Conservation (phyloP, 148 eudicot genomes). For the Heliamphora exappendiculata region DNA sequence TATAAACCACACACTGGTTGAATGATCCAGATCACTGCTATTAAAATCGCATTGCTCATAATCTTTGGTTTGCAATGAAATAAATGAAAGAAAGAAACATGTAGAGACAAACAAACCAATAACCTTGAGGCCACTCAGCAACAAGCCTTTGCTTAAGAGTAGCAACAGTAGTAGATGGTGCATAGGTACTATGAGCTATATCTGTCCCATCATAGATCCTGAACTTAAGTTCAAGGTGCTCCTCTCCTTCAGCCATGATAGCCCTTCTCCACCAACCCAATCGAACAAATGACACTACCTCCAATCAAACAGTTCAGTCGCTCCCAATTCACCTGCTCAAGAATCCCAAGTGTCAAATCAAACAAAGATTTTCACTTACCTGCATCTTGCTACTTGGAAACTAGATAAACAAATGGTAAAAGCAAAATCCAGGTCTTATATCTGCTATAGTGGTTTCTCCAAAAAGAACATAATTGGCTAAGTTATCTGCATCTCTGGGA, state of each 20-base stretch:
- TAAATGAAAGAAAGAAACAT: neutral
- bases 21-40: neutral
- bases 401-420: neutral
- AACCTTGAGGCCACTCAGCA: constrained; percentile 57
- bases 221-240: constrained; percentile 39
- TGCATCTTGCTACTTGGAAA: neutral
- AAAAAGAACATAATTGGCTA: neutral
- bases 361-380: neutral
- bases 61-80: neutral
- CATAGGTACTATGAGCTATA: constrained; percentile 41
- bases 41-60: neutral
- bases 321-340: constrained; percentile 31
- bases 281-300: constrained; percentile 3
- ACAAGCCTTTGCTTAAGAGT: constrained; percentile 54
- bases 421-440: neutral
- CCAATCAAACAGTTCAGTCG: constrained; percentile 10
- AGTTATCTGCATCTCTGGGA: neutral
- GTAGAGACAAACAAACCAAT: neutral
- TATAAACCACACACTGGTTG: neutral
- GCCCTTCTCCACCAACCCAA: neutral
- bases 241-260: constrained; percentile 43
- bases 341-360: neutral
- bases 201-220: constrained; percentile 51
- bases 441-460: neutral
- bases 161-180: constrained; percentile 34